Percentiles rank a stretch among this genome's conserved stretches.
Conservation (phyloP, 441 rosid genomes). For the Brassica balearica region DNA sequence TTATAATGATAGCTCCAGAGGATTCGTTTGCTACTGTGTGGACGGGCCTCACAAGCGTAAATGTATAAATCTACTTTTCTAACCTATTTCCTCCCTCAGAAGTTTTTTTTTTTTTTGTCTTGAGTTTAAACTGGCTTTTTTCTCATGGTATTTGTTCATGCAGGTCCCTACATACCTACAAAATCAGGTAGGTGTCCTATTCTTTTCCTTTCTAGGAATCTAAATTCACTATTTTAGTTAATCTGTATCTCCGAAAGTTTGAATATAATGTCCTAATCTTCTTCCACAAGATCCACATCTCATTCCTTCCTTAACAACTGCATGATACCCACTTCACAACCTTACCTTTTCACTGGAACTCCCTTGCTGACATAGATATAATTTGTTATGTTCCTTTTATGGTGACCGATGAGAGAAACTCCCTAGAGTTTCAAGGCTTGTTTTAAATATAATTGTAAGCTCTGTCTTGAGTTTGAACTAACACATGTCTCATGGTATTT, state of each 20-base stretch:
- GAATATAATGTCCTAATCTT: neutral
- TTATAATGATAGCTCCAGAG: neutral
- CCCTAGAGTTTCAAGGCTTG: neutral
- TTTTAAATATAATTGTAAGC: neutral
- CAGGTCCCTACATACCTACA: neutral
- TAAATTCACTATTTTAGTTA: neutral
- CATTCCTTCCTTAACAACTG: neutral
- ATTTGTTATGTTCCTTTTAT: neutral
- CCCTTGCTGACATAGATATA: neutral
- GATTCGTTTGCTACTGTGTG: conserved; percentile 51
- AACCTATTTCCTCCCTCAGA: neutral
- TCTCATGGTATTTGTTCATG: neutral
- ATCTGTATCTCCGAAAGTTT: neutral
- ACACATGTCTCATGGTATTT: neutral
- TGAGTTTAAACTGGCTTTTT: no score
- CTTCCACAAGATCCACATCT: neutral
- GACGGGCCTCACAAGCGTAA: conserved; percentile 5
- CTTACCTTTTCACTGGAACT: neutral
- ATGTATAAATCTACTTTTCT: no score
- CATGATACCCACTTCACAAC: neutral
- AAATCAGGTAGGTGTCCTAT: neutral
- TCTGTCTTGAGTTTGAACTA: conserved; percentile 3
- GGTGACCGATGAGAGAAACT: neutral
- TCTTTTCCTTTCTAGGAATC: no score
- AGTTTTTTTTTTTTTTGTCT: neutral